These are phyloP conservation scores for Rhizophagus clarus DNA, from an alignment of 192 early-diverging fungal species.

Conservation along the genomic window DNA sequence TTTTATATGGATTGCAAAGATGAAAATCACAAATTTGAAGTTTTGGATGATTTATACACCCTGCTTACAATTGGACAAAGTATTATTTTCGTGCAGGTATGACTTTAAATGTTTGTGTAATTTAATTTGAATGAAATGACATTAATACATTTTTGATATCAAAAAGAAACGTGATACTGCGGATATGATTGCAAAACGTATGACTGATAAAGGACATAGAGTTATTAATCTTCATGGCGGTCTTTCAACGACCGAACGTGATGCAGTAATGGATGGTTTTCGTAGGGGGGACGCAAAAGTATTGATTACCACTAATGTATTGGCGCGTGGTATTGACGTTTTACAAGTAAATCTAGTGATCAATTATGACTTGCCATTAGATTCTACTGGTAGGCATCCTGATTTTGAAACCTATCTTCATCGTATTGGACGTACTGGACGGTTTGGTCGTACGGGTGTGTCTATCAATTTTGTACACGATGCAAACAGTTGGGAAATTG, in stretches of 20 bases:
- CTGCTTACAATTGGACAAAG: constrained; percentile 93
- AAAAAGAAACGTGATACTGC: constrained; percentile 76
- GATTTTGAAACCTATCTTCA: constrained; percentile 97
- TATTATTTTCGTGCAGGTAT: constrained; percentile 91
- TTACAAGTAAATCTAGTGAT: constrained; percentile 93
- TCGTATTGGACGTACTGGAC: constrained; percentile 96
- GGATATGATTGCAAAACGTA: constrained; percentile 70
- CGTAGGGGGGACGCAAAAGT: constrained; percentile 89
- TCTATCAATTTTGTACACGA: constrained; percentile 96
- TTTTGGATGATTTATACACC: constrained; percentile 69
- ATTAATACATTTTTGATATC: background rate
- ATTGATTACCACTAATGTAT: constrained; percentile 94
- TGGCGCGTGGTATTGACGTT: constrained; percentile 98
- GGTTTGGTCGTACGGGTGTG: constrained; percentile 94
- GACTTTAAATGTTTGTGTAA: constrained; percentile 14
- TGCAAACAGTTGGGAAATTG: constrained; percentile 67
- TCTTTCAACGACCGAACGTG: constrained; percentile 75
- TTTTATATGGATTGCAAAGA: constrained; percentile 93
- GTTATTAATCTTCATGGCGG: constrained; percentile 88
- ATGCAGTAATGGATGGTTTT: constrained; percentile 92
- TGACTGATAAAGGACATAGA: constrained; percentile 82
- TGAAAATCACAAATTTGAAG: constrained; percentile 79
- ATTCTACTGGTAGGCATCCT: constrained; percentile 55
- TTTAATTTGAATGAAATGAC: background rate
- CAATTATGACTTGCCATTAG: constrained; percentile 94